Evolutionary conservation across 441 rosid genomes (phyloP), one percentile per base, ranked within the genome.

Genomic region (Flueggea neowawraea): DNA sequence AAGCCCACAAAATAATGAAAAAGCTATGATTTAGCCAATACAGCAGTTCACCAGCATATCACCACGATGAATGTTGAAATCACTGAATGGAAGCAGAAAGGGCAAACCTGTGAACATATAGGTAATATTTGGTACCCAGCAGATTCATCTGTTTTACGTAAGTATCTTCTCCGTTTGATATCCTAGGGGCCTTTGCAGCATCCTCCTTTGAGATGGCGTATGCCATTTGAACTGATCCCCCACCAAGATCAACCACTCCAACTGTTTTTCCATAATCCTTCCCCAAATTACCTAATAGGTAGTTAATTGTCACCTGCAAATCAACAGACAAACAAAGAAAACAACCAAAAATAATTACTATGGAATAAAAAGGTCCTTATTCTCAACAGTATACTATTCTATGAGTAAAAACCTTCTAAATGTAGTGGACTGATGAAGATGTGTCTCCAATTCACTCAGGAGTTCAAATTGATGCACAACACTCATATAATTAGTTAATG

Each of bases 161-260:
- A 15, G 83, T 9, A 69, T 95, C 97, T 82, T 86, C 91, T 45
- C 97, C 97, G 55, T 78, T 69, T 60, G 75, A 60, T 64, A 80
- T 49, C 57, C 68, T 82, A 36, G 98, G 98, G 55, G 97, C 90
- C 70, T 69, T 86, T 52, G 82, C 84, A 68, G 95, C 98, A 70
- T 84, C 97, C 16, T 61, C 72, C 73, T 91, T 80, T 1, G 99
- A 84, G 70, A 90, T 90, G 63, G 98, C 95, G 78, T 90, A 95
- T 33, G 99, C 98, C 99, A 95, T 95, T 74, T 95, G 99, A 73
- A 95, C 98, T 63, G 99, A 95, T 32, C 99, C 99, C 57, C 99
- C 99, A 54, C 99, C 99, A 69, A 95, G 98, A 80, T 95, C 99
- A 73, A 91, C 96, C 54, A 95, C 96, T 73, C 99, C 99, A 76